These are phyloP conservation scores for cucumber (Cucumis sativus) DNA, from an alignment of 306 rosid genomes.

Conservation along the genomic window Cucumber_9930_V3 NC_026657.2:39077001-39077500, in stretches of 20 bases:
- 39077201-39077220: background rate
- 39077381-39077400: background rate
- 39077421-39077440: too few species aligned
- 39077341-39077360: background rate
- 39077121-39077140: conserved; percentile 78
- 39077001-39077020: conserved; percentile 77
- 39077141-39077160: conserved; percentile 65
- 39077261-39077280: background rate
- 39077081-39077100: conserved; percentile 87
- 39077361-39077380: background rate
- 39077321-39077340: background rate
- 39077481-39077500: too few species aligned
- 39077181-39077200: conserved; percentile 46
- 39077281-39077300: background rate
- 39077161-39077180: conserved; percentile 77
- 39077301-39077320: background rate
- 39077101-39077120: conserved; percentile 85
- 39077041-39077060: conserved; percentile 74
- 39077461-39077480: too few species aligned
- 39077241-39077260: background rate
- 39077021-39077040: conserved; percentile 46
- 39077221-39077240: background rate
- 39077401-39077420: background rate
- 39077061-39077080: conserved; percentile 70
- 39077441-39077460: too few species aligned